Conservation (phyloP, 2,329 filamentous ascomycete genomes). For the Aureobasidium sp. region DNA sequence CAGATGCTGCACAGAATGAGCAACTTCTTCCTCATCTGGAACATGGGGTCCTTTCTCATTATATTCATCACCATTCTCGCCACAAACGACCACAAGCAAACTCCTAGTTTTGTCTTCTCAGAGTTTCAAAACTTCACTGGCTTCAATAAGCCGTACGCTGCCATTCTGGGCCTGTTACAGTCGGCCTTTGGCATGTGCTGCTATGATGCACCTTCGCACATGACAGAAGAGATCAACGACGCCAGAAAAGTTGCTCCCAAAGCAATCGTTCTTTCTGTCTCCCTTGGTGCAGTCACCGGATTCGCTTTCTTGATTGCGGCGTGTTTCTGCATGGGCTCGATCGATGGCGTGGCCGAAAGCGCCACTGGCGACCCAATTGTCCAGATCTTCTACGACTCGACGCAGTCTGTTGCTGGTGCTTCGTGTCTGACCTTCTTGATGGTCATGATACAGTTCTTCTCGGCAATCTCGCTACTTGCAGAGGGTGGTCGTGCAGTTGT, state of each 20-base stretch:
- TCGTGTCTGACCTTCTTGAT: conserved; percentile 41
- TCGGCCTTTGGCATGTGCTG: conserved; percentile 49
- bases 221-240: conserved; percentile 49
- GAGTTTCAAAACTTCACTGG: conserved; percentile 49
- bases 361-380: conserved; percentile 45
- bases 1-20: conserved; percentile 44
- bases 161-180: conserved; percentile 47
- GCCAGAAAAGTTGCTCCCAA: conserved; percentile 44
- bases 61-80: conserved; percentile 46
- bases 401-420: conserved; percentile 36
- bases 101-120: conserved; percentile 46
- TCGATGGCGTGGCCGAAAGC: conserved; percentile 37
- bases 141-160: conserved; percentile 42
- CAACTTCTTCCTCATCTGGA: conserved; percentile 44
- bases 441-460: conserved; percentile 40
- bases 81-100: conserved; percentile 46
- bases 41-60: conserved; percentile 45
- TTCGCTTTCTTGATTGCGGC: conserved; percentile 42
- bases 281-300: conserved; percentile 38
- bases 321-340: conserved; percentile 46
- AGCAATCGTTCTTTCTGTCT: conserved; percentile 39
- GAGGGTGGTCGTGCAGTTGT: conserved; percentile 38
- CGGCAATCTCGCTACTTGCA: conserved; percentile 39
- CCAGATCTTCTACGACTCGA: conserved; percentile 45
- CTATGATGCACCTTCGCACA: conserved; percentile 38